These are phyloP conservation scores for Leonotis leonurus DNA, from an alignment of 257 asterid species.

Conservation along the genomic window DNA sequence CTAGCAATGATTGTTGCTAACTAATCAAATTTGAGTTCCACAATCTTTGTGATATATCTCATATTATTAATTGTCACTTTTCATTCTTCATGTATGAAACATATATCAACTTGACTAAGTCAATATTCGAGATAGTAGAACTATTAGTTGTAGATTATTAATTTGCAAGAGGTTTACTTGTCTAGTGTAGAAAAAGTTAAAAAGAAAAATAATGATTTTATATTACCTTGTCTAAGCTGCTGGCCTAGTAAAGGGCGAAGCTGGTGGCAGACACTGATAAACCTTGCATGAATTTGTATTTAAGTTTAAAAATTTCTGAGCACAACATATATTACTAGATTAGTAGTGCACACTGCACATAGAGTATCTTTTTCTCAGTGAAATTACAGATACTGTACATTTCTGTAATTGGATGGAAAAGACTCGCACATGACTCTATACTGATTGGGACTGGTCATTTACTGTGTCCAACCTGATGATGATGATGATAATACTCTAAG, in stretches of 20 bases:
- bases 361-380: background rate
- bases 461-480: background rate
- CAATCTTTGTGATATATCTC: background rate
- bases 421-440: background rate
- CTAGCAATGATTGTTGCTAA: background rate
- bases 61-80: constrained; percentile 3
- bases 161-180: background rate
- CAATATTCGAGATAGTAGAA: constrained; percentile 12
- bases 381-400: background rate
- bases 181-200: background rate
- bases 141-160: constrained; percentile 1
- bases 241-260: background rate
- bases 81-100: background rate
- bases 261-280: background rate
- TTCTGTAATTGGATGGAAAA: constrained; percentile 19
- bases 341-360: background rate
- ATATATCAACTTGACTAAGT: background rate
- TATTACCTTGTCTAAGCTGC: constrained; percentile 1
- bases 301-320: constrained; percentile 11
- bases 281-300: background rate
- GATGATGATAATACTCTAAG: constrained; percentile 10
- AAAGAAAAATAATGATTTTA: background rate
- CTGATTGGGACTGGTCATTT: constrained; percentile 5
- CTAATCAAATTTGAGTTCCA: background rate
- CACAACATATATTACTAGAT: background rate